These are phyloP conservation scores for Bathelium albidoporum DNA, from an alignment of 495 filamentous ascomycete genomes.

Conservation along the genomic window DNA sequence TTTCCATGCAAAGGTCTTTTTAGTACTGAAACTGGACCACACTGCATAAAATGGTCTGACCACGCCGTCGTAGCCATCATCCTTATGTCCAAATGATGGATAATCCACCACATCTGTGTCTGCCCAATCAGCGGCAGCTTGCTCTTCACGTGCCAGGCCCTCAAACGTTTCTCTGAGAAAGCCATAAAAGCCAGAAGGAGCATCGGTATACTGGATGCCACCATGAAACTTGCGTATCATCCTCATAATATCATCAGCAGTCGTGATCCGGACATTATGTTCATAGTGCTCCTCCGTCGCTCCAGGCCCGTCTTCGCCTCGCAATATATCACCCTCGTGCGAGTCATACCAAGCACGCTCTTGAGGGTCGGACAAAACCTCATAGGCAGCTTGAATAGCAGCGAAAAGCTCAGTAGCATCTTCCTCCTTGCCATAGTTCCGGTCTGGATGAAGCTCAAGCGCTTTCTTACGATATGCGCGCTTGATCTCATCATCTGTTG, in stretches of 20 bases:
- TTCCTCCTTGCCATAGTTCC: conserved; percentile 80
- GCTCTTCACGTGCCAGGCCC: conserved; percentile 72
- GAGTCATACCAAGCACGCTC: conserved; percentile 97
- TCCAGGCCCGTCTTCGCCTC: conserved; percentile 41
- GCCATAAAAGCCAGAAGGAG: conserved; percentile 70
- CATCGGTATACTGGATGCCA: conserved; percentile 66
- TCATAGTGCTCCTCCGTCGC: conserved; percentile 40
- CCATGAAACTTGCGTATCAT: conserved; percentile 68
- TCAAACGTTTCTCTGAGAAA: conserved; percentile 64
- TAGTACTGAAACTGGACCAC: conserved; percentile 76
- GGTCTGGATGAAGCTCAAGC: conserved; percentile 87
- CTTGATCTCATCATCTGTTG: conserved; percentile 86
- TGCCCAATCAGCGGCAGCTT: conserved; percentile 58
- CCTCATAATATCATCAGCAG: conserved; percentile 60
- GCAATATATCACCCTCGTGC: conserved; percentile 74
- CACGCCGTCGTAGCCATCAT: conserved; percentile 57
- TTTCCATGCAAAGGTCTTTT: conserved; percentile 80
- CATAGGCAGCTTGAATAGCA: conserved; percentile 85
- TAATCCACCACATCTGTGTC: conserved; percentile 50
- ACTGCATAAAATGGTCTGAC: conserved; percentile 71
- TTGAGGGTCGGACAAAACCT: conserved; percentile 88
- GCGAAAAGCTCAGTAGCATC: conserved; percentile 76
- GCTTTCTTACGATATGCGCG: conserved; percentile 87
- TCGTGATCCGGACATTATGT: conserved; percentile 58
- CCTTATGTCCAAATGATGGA: conserved; percentile 65